phyloP scores from a whole-genome alignment of 2,329 filamentous ascomycete genomes.

The Aschersonia sp. region DNA sequence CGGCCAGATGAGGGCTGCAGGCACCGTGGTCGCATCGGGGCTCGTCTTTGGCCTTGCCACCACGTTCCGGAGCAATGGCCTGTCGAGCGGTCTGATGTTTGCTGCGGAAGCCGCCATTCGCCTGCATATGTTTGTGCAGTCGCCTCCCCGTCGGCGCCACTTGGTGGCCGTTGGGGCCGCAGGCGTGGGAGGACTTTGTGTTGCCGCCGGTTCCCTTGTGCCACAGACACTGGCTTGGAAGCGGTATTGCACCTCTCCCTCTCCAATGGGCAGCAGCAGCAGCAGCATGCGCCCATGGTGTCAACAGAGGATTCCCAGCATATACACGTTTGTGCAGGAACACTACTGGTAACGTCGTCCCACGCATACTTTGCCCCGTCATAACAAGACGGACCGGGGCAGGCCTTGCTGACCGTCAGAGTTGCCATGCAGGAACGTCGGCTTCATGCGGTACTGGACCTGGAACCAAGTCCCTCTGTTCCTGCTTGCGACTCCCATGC shows the following conservation, averaged over 20 bases:
- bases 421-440: constrained; percentile 53
- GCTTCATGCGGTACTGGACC: constrained; percentile 85
- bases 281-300: constrained; percentile 56
- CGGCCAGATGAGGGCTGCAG: too few relatives aligned
- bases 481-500: constrained; percentile 64
- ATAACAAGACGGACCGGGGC: too few relatives aligned
- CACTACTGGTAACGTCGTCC: constrained; percentile 63
- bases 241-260: constrained; percentile 43
- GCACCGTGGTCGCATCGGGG: constrained; percentile 44
- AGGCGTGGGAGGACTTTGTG: constrained; percentile 49
- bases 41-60: constrained; percentile 57
- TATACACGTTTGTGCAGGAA: constrained; percentile 80
- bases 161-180: constrained; percentile 42
- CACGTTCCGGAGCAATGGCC: constrained; percentile 68
- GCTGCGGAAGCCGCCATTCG: constrained; percentile 41
- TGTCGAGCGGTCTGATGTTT: constrained; percentile 69
- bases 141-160: constrained; percentile 16
- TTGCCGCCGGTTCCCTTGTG: constrained; percentile 51
- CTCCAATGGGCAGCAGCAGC: not conserved
- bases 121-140: constrained; percentile 10
- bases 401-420: too few relatives aligned
- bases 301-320: constrained; percentile 55
- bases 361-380: too few relatives aligned
- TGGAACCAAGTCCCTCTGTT: constrained; percentile 77
- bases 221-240: constrained; percentile 67